phyloP scores from a whole-genome alignment of 257 asterid genomes.

The Jaltomata sinuosa region DNA sequence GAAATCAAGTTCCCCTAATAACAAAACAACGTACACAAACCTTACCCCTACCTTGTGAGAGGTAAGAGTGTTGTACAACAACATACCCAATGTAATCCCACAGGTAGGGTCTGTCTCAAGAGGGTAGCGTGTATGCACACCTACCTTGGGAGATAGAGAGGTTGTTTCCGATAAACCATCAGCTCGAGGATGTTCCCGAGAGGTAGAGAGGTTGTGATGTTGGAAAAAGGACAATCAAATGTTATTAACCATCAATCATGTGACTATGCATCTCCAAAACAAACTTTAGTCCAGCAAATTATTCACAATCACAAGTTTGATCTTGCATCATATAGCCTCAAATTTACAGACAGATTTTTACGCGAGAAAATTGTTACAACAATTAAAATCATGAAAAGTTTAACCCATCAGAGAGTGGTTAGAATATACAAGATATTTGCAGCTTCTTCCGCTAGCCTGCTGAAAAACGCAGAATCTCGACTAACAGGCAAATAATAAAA shows the following conservation, averaged over 20 bases:
- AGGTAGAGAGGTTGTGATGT: too few species aligned
- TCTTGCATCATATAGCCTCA: background rate
- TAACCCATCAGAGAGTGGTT: background rate
- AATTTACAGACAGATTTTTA: background rate
- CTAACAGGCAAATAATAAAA: background rate
- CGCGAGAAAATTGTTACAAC: background rate
- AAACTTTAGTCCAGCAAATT: background rate
- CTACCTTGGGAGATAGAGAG: too few species aligned
- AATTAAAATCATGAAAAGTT: background rate
- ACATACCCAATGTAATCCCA: too few species aligned
- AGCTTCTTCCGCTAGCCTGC: background rate
- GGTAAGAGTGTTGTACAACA: too few species aligned
- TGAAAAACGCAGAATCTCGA: background rate
- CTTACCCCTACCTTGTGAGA: too few species aligned
- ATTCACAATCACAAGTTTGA: background rate
- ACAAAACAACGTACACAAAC: too few species aligned
- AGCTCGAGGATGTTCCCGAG: too few species aligned
- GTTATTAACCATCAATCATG: background rate
- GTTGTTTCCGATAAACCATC: too few species aligned
- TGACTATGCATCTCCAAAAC: background rate
- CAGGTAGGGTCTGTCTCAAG: too few species aligned
- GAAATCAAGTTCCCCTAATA: too few species aligned
- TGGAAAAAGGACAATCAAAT: too few species aligned
- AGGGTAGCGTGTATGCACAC: too few species aligned
- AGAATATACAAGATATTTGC: background rate